Evolutionary conservation across 352 stramenopile genomes (phyloP), one percentile per base, ranked within the genome.

Genomic region (Peronosclerospora sorghi): DNA sequence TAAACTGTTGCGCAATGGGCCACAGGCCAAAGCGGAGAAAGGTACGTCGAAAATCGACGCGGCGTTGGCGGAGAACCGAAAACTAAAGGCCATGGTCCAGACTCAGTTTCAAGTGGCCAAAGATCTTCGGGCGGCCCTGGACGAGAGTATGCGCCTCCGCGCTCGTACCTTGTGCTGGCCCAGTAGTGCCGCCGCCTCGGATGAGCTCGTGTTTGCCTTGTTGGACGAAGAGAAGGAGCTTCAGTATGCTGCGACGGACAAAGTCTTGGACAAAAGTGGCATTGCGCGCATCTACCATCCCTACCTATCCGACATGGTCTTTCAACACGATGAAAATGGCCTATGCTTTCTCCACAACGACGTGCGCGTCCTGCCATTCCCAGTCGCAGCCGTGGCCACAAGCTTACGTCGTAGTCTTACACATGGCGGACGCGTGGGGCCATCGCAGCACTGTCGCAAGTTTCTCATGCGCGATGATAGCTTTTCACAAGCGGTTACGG

Each of bases 161-260:
- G 55, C 55, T 18, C 45, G 51, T 15, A 48, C 42, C 36, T 20
- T 65, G 2, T 55, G 30, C 9, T 65, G 56, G 56, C 51, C 41
- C 4, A 45, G 29, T 6, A 57, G 43, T 26, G 23, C 32, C 2
- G 46, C 40, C 4, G 42, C 47, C 10, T 60, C 56, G 8, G 56
- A 65, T 7, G 45, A 65, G 26, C 10, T 65, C 6, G 35, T 65
- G 14, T 65, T 65, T 34, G 56, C 51, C 8, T 34, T 65, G 12
- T 23, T 61, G 7, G 56, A 65, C 15, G 56, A 65, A 35, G 45
- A 56, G 8, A 62, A 62, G 15, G 53, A 57, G 8, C 18, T 57
- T 9, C 48, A 57, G 7, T 57, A 57, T 19, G 53, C 47, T 30
- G 53, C 42, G 0, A 56, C 47, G 2, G 47, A 61, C 44, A 56